phyloP scores from a whole-genome alignment of 306 rosid species.

The Prunus kanzakura region DNA sequence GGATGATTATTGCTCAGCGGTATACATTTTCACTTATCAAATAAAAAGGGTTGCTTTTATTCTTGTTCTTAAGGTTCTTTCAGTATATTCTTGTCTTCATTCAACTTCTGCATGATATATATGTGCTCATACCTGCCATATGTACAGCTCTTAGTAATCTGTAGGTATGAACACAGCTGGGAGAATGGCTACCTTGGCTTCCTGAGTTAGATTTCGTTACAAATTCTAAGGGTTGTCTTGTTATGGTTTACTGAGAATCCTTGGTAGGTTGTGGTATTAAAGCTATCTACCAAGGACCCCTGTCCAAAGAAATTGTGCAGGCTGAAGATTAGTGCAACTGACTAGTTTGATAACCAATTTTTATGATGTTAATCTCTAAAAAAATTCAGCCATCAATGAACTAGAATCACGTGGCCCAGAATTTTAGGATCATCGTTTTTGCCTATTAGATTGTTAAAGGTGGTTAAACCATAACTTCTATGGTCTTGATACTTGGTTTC shows the following conservation, averaged over 20 bases:
- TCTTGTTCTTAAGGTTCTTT: not conserved
- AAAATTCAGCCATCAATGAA: not conserved
- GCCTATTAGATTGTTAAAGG: not conserved
- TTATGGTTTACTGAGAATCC: not conserved
- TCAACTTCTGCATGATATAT: not conserved
- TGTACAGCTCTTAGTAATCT: not conserved
- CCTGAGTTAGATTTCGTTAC: not conserved
- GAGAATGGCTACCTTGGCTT: not conserved
- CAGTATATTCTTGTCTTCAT: not conserved
- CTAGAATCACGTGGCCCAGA: not conserved
- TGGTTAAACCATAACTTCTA: not conserved
- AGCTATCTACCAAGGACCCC: not conserved
- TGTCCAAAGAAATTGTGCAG: not conserved
- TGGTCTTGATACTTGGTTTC: not conserved
- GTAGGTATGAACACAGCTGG: not conserved
- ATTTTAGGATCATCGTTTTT: not conserved
- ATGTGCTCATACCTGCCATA: not conserved
- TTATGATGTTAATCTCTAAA: not conserved
- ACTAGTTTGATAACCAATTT: not conserved
- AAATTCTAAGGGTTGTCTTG: not conserved
- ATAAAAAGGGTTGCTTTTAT: not conserved
- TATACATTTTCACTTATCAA: constrained; percentile 20
- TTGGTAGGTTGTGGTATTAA: not conserved
- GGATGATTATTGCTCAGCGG: constrained; percentile 97
- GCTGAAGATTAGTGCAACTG: not conserved